Percentiles rank a stretch among this genome's conserved stretches.
Evolutionary conservation across 305 asterid species (phyloP).

Genomic region (Fraxinus latifolia): DNA sequence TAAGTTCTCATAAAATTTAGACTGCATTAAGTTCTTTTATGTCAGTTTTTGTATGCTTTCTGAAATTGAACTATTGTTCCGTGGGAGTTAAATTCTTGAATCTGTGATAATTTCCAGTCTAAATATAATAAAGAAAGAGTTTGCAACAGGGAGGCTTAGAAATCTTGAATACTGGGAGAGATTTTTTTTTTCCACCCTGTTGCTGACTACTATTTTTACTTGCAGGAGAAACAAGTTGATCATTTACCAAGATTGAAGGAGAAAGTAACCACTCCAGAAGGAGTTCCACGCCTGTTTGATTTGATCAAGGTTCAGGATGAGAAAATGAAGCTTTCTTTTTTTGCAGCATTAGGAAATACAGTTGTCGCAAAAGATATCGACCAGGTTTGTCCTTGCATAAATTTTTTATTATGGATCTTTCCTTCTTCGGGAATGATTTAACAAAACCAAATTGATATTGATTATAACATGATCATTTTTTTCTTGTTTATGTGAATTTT

Average conservation of each 20-base stretch:
- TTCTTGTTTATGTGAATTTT: not conserved
- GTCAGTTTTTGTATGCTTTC: not conserved
- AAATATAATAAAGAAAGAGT: slow-evolving; percentile 2
- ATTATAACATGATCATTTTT: not conserved
- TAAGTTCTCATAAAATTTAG: not conserved
- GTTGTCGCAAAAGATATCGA: slow-evolving; percentile 75
- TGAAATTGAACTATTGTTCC: not conserved
- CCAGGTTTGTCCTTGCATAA: slow-evolving; percentile 46
- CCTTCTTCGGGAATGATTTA: not conserved
- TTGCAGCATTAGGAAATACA: slow-evolving; percentile 76
- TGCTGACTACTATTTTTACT: slow-evolving; percentile 15
- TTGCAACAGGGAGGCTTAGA: not conserved
- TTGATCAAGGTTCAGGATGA: slow-evolving; percentile 84
- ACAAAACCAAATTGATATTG: not conserved
- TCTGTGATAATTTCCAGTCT: not conserved
- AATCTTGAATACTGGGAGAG: not conserved
- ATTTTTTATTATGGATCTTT: not conserved
- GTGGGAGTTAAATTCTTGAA: not conserved
- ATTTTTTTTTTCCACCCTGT: not conserved
- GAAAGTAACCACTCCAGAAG: slow-evolving; percentile 69
- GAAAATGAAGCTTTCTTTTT: slow-evolving; percentile 85
- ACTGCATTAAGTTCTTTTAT: not conserved
- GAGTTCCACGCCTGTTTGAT: slow-evolving; percentile 86
- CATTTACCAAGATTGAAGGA: slow-evolving; percentile 58
- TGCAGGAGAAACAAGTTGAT: slow-evolving; percentile 83